Evolutionary conservation across 2,329 filamentous ascomycete genomes (phyloP).

Genomic region (Penicillium rolfsii): DNA sequence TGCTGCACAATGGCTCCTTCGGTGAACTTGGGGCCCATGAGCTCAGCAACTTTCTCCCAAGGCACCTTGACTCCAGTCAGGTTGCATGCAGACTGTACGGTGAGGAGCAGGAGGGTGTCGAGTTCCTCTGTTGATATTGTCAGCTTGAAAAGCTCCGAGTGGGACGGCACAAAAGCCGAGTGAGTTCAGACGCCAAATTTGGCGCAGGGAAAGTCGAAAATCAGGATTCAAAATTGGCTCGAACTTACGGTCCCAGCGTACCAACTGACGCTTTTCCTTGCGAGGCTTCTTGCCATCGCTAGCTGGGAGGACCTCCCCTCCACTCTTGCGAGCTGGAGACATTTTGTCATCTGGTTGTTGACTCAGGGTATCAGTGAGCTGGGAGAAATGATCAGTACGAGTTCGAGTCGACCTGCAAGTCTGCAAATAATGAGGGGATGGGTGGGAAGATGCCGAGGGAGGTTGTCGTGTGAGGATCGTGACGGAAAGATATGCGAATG

Average conservation of each 20-base stretch:
- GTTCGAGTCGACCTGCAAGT: neutral
- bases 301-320: neutral
- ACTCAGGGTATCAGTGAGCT: neutral
- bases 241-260: constrained; percentile 50
- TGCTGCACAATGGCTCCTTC: constrained; percentile 53
- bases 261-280: constrained; percentile 42
- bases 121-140: constrained; percentile 41
- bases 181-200: neutral
- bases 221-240: neutral
- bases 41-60: constrained; percentile 45
- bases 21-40: constrained; percentile 46
- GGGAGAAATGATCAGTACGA: neutral
- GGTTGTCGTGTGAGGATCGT: neutral
- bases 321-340: neutral
- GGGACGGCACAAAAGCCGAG: neutral
- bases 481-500: neutral
- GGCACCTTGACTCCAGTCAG: constrained; percentile 44
- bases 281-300: constrained; percentile 6
- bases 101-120: constrained; percentile 49
- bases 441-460: neutral
- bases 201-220: neutral
- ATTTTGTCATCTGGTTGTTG: neutral
- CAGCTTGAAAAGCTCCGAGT: constrained; percentile 11
- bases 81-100: constrained; percentile 48
- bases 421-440: neutral